Evolutionary conservation across 2,329 filamentous ascomycete species (phyloP), one percentile per base, ranked within the genome.

Genomic region (Fusarium verticillioides): DNA sequence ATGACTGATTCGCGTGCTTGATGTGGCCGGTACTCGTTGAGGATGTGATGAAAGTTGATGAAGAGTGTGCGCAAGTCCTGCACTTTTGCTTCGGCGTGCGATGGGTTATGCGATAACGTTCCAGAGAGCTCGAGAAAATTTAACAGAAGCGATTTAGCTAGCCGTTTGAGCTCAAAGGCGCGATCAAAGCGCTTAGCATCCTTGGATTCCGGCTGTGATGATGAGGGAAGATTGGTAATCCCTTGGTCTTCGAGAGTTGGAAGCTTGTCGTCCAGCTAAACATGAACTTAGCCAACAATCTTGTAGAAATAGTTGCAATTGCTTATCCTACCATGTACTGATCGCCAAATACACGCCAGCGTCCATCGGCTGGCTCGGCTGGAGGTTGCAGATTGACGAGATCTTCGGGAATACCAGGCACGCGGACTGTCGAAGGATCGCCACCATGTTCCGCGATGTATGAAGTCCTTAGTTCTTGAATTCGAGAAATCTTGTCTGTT

Each of bases 11-110:
- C 95, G 49, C 96, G 86, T 30, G 95, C 95, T 83, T 98, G 96
- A 80, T 98, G 95, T 15, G 95, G 95, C 37, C 96, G 89, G 83
- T 97, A 98, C 81, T 97, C 92, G 81, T 99, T 99, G 74, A 98
- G 90, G 60, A 97, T 88, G 78, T 97, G 94, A 82, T 98, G 95
- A 78, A 97, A 93, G 81, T 98, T 98, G 81, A 96, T 91, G 72
- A 97, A 92, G 34, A 98, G 84, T 21, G 92, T 95, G 77, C 93
- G 88, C 37, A 99, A 83, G 81, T 98, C 93, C 49, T 90, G 86
- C 50, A 96, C 87, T 80, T 97, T 97, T 46, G 90, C 87, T 32
- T 88, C 85, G 58, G 91, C 92, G 80, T 92, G 76, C 46, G 75
- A 50, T 1, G 82, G 80, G 30, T 74, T 76, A 23, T 71, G 69